Conservation (phyloP, 2,329 filamentous ascomycete species). For the Curvularia lunata region DNA sequence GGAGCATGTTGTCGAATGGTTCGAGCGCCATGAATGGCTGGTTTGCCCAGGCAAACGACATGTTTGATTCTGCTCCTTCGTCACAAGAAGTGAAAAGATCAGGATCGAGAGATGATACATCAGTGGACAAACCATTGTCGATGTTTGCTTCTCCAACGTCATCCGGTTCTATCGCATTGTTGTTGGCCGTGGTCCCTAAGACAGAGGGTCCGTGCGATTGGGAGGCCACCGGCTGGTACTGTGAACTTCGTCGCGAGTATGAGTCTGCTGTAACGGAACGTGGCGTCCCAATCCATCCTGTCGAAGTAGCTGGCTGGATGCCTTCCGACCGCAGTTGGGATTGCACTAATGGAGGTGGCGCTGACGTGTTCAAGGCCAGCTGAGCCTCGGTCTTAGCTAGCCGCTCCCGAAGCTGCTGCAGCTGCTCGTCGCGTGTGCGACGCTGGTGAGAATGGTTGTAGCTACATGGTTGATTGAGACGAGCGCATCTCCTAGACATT, state of each 20-base stretch:
- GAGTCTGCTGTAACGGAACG: background rate
- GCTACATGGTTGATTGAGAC: background rate
- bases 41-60: background rate
- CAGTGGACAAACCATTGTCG: background rate
- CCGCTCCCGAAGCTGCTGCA: slow-evolving; percentile 4
- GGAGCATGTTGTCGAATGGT: background rate
- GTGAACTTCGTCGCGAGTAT: background rate
- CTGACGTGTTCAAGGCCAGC: background rate
- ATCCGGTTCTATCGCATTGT: background rate
- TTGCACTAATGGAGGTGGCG: background rate
- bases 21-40: background rate
- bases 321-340: background rate
- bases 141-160: too few species aligned
- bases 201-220: background rate
- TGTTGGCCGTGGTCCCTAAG: background rate
- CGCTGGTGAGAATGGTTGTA: background rate
- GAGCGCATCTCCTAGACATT: background rate
- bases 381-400: background rate
- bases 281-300: background rate
- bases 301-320: background rate
- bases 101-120: background rate
- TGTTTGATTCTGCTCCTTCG: background rate
- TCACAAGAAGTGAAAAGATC: background rate
- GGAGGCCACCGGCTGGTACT: background rate
- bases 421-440: slow-evolving; percentile 5